phyloP scores from a whole-genome alignment of 1,139 yeast species.

The Geotrichum bryndzae region DNA sequence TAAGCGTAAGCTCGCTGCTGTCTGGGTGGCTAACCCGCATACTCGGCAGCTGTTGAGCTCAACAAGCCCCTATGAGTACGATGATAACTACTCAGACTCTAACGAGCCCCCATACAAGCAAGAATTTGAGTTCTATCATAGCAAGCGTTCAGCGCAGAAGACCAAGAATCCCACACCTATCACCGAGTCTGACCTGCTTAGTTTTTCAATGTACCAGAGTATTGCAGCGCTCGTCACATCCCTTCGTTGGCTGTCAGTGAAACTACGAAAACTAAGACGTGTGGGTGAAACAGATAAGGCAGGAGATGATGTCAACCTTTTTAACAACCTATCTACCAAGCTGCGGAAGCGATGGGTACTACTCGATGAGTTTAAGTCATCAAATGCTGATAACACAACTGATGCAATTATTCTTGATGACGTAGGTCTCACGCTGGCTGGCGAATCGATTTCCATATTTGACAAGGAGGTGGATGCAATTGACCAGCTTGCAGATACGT shows the following conservation, averaged over 20 bases:
- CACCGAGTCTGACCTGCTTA: conserved; percentile 11
- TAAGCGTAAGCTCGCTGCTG: conserved; percentile 17
- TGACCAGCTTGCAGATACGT: conserved; percentile 42
- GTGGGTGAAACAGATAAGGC: conserved; percentile 1
- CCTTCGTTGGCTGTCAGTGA: conserved; percentile 13
- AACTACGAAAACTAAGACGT: conserved; percentile 9
- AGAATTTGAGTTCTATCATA: conserved; percentile 16
- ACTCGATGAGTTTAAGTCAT: conserved; percentile 23
- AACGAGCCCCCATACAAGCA: conserved; percentile 11
- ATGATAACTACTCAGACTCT: conserved; percentile 10
- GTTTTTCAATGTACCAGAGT: conserved; percentile 9
- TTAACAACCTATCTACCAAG: conserved; percentile 3
- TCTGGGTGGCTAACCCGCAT: conserved; percentile 12
- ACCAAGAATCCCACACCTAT: conserved; percentile 11
- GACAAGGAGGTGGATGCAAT: conserved; percentile 45
- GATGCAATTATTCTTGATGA: conserved; percentile 16
- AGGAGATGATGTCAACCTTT: conserved; percentile 3
- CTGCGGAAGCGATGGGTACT: conserved; percentile 32
- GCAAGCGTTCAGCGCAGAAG: conserved; percentile 14
- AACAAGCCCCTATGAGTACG: conserved; percentile 12
- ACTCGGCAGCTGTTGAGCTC: conserved; percentile 9
- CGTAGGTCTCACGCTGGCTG: conserved; percentile 26
- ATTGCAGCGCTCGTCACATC: conserved; percentile 17
- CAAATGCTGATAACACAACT: conserved; percentile 16
- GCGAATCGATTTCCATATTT: conserved; percentile 44